phyloP scores from a whole-genome alignment of 148 eudicot genomes.

The Euryodendron excelsum region DNA sequence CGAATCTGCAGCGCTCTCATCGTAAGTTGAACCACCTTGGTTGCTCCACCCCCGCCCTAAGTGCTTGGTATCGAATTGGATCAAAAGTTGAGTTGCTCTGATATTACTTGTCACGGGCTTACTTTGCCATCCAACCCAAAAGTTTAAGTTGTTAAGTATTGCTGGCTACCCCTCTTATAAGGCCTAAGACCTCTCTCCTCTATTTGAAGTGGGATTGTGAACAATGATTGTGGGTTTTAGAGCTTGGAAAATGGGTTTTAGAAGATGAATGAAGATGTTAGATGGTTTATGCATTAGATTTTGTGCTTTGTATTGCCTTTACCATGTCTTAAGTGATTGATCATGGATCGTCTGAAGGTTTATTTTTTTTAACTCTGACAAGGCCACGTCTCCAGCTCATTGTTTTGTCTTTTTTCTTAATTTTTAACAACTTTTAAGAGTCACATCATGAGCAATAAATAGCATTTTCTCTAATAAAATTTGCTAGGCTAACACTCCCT shows the following conservation, averaged over 20 bases:
- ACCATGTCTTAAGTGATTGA: neutral
- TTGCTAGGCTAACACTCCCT: neutral
- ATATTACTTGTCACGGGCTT: no score
- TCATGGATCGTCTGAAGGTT: neutral
- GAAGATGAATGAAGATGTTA: slow-evolving; percentile 5
- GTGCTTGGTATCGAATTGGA: no score
- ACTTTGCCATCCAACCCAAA: no score
- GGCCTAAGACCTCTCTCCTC: no score
- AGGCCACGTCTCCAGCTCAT: neutral
- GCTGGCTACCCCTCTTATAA: no score
- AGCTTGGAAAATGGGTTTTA: neutral
- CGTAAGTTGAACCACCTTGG: no score
- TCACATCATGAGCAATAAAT: neutral
- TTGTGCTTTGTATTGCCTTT: neutral
- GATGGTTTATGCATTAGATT: neutral
- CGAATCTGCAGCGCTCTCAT: no score
- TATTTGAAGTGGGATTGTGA: no score
- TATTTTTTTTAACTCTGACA: no score
- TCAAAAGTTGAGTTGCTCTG: no score
- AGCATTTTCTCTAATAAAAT: neutral
- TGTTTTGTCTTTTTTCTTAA: neutral
- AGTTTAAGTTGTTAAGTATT: no score
- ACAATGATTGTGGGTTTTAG: neutral
- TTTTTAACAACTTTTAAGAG: neutral
- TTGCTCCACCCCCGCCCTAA: no score